Base-by-base conservation (phyloP, 208 protist genomes). In the Tritrichomonas foetus region DNA sequence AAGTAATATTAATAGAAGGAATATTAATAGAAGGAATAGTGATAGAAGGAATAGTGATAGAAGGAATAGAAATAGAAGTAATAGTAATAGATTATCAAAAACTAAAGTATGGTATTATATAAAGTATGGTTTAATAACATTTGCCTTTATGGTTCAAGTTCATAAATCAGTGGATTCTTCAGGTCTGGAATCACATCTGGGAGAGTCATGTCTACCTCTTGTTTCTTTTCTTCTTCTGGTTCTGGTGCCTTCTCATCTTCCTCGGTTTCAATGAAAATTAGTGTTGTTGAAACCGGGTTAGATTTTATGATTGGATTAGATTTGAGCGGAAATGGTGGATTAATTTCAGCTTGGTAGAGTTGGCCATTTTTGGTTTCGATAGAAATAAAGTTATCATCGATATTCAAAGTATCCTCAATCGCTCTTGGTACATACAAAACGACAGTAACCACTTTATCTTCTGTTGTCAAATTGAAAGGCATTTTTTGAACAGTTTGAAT, bases 371-470 rank as follows among this genome's bases (percentile, higher is more conserved):
- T 49, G 41, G 9, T 89, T 39, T 61, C 27, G 33, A 89, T 36
- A 14, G 78, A 89, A 39, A 89, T 89, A 89, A 57, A 33, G 30
- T 89, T 89, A 39, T 49, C 47, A 47, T 89, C 78, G 16, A 89
- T 39, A 30, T 41, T 57, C 33, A 89, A 20, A 27, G 78, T 53
- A 39, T 57, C 47, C 39, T 89, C 78, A 33, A 61, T 27, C 20
- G 78, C 78, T 20, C 78, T 16, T n/a, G 78, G 41, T 20, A 89
- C 41, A 57, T 89, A 89, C 11, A 89, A 47, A 11, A 57, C 41
- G 25, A 89, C 27, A 22, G 78, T 89, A 61, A 89, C 47, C 33
- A 89, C 78, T 89, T 44, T 49, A 27, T 89, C 78, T n/a, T 89
- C 78, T n/a, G 27, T 20, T n/a, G 41, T 89, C 47, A 89, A 39